Conservation (phyloP, 345 rosid genomes). For the Eucalyptus sp. region DNA sequence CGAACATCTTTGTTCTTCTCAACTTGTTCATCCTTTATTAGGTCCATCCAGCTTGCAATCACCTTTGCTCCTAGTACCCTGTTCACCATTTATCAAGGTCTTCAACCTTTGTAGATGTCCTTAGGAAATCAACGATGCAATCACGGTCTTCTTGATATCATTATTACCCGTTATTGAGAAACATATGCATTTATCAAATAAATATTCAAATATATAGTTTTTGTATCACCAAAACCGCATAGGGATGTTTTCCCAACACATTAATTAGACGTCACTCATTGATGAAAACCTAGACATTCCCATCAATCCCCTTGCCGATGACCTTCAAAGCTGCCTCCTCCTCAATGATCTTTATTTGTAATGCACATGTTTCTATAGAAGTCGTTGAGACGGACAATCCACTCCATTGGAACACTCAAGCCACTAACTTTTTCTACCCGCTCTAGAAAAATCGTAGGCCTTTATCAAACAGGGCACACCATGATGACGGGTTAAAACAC, state of each 20-base stretch:
- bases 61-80: background rate
- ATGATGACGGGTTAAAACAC: background rate
- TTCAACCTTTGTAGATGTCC: background rate
- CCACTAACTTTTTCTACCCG: background rate
- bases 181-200: background rate
- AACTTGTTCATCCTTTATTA: background rate
- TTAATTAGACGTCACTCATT: background rate
- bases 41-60: background rate
- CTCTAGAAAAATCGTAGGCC: background rate
- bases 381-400: background rate
- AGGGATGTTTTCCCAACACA: background rate
- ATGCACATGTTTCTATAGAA: background rate
- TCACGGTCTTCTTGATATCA: background rate
- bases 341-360: background rate
- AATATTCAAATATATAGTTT: background rate
- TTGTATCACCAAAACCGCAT: background rate
- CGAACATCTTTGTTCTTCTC: too few species aligned
- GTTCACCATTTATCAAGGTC: background rate
- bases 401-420: background rate
- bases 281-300: background rate
- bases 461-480: background rate
- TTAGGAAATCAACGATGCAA: background rate
- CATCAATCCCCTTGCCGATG: background rate
- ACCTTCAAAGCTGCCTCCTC: background rate
- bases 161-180: background rate